Conservation (phyloP, 139 green algal genomes). For the Closterium sp. region DNA sequence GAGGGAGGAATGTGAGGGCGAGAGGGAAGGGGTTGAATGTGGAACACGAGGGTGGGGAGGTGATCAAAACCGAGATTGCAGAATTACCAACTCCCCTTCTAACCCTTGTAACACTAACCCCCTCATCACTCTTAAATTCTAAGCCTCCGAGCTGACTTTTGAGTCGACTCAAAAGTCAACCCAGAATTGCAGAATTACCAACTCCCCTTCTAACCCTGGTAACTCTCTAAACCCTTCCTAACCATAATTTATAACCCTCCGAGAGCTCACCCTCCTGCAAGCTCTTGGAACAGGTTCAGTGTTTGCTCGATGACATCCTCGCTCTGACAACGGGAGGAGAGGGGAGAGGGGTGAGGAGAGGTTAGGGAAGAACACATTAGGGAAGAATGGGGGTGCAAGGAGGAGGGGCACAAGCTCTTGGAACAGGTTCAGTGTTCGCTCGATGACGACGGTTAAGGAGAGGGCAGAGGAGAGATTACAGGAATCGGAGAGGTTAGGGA, state of each 20-base stretch:
- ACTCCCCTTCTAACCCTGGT: too few relatives aligned
- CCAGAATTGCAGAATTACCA: too few relatives aligned
- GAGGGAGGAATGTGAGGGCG: neutral
- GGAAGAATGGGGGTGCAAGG: too few relatives aligned
- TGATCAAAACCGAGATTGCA: too few relatives aligned
- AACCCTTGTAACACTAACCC: neutral
- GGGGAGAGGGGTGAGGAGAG: neutral
- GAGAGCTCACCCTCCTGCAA: conserved; percentile 68
- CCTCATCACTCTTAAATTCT: too few relatives aligned
- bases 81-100: too few relatives aligned
- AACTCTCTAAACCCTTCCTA: too few relatives aligned
- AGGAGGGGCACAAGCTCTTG: too few relatives aligned
- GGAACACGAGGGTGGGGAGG: neutral
- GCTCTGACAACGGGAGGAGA: conserved; percentile 33
- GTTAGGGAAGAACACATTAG: too few relatives aligned
- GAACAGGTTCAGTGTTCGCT: conserved; percentile 86
- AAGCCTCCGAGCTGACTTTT: too few relatives aligned
- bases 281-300: conserved; percentile 90
- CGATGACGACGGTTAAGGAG: conserved; percentile 74
- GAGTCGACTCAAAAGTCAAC: too few relatives aligned
- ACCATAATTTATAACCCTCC: too few relatives aligned
- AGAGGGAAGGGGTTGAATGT: neutral
- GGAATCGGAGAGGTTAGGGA: neutral
- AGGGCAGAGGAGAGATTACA: neutral
- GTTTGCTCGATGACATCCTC: conserved; percentile 85